A percentile compares a stretch with the other conserved stretches of the same genome.
Conservation (phyloP, 768 basidiomycete species). For the Collybia nuda region DNA sequence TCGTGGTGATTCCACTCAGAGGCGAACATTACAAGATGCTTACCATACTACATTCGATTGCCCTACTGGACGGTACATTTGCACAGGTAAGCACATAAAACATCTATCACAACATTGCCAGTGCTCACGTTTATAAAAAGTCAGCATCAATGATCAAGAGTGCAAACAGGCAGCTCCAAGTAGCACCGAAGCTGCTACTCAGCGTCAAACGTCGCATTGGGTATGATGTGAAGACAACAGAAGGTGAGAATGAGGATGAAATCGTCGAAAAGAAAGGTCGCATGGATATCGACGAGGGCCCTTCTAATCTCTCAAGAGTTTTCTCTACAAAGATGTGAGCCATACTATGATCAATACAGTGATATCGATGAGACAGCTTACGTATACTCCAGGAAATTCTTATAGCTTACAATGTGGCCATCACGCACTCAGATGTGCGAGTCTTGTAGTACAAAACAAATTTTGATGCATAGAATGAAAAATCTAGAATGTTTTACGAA, state of each 20-base stretch:
- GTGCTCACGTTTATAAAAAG: background rate
- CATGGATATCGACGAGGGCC: no score
- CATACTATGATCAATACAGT: no score
- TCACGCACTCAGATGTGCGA: no score
- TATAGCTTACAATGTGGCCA: no score
- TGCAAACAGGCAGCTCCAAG: background rate
- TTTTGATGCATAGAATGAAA: no score
- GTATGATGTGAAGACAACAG: background rate
- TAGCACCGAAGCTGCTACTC: background rate
- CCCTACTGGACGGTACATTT: conserved; percentile 7
- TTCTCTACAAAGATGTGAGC: no score
- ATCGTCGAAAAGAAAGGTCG: background rate
- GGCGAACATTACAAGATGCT: conserved; percentile 9
- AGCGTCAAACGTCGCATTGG: background rate
- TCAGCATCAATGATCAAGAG: background rate
- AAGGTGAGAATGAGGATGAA: background rate
- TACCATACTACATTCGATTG: conserved; percentile 6
- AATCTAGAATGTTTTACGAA: no score
- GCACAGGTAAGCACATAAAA: conserved; percentile 1
- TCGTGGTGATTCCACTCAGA: conserved; percentile 9
- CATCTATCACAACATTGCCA: background rate
- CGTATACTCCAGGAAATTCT: no score
- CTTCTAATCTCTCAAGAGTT: no score
- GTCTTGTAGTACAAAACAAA: no score
- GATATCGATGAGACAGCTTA: no score